These are phyloP conservation scores for Salinomyces thailandicus DNA, from an alignment of 2,329 filamentous ascomycete species.

Conservation along the genomic window DNA sequence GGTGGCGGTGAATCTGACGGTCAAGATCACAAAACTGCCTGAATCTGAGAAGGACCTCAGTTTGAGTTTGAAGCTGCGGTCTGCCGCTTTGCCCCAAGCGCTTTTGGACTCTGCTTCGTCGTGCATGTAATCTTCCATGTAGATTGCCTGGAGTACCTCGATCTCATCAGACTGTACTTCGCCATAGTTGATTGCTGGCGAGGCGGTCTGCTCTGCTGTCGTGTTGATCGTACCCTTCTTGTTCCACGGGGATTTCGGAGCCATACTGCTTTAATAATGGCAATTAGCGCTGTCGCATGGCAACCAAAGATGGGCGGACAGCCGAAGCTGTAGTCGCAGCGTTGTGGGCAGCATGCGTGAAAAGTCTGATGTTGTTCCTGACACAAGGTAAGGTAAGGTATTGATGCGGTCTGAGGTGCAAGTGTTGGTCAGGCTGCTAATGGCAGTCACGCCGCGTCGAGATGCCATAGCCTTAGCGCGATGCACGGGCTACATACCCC, in stretches of 20 bases:
- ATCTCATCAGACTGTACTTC: constrained; percentile 83
- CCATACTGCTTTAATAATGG: constrained; percentile 26
- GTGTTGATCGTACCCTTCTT: constrained; percentile 12
- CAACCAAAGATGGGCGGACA: too few relatives aligned
- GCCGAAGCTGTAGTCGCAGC: constrained; percentile 36
- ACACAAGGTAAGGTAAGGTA: too few relatives aligned
- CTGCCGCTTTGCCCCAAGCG: constrained; percentile 79
- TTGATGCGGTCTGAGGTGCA: not conserved
- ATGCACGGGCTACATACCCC: too few relatives aligned
- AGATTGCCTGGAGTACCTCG: constrained; percentile 76
- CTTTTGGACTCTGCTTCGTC: constrained; percentile 58
- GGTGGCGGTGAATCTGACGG: constrained; percentile 73
- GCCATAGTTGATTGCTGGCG: constrained; percentile 53
- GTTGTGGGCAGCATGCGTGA: constrained; percentile 10
- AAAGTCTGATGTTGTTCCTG: constrained; percentile 1
- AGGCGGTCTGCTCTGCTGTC: not conserved
- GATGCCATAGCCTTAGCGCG: too few relatives aligned
- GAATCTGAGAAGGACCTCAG: constrained; percentile 64
- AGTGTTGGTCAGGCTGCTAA: not conserved
- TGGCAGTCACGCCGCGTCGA: too few relatives aligned
- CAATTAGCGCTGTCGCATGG: too few relatives aligned
- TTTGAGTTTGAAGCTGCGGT: constrained; percentile 71
- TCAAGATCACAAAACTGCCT: constrained; percentile 60
- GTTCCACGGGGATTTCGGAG: constrained; percentile 36
- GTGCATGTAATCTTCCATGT: constrained; percentile 71